Evolutionary conservation across 768 basidiomycete genomes (phyloP), one percentile per base, ranked within the genome.

Genomic region (Sarcomyxa edulis): DNA sequence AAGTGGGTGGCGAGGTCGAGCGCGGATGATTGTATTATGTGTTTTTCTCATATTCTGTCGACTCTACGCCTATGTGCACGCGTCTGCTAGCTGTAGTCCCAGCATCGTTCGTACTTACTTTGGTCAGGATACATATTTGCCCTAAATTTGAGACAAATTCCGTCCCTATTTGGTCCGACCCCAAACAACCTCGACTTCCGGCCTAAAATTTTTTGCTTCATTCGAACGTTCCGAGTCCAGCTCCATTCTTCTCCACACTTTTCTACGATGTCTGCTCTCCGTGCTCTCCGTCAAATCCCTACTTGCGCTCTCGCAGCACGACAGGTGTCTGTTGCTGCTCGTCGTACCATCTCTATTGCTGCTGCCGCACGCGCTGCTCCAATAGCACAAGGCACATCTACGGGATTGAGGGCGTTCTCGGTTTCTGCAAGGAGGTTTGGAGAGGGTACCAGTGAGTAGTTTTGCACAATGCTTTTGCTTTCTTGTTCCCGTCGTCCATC

Each of bases 221-320:
- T 25, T 21, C 35, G 24, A 9, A 22, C n/a, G 20, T 23, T 21
- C 8, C 11, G 15, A 14, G 9, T 37, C 24, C 20, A 11, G 7
- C 24, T 37, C 22, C 35, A n/a, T 25, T 26, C 11, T 39, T 33
- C 37, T 20, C 34, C n/a, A 36, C 43, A 32, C 32, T 39, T 24
- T 15, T 41, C 37, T 22, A 53, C 40, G 42, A 84, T 85, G 83
- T 83, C 81, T 60, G 67, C 74, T 38, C 46, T 78, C 35, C 78
- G 80, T 58, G 61, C 67, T 48, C 68, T 84, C 42, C 76, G 81
- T 53, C 76, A 77, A 45, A 56, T 77, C 7, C 71, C 74, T 7
- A 60, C 66, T 45, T 62, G 73, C 45, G 43, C 65, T n/a, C 31
- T 53, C 20, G 37, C 54, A 20, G 40, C 51, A 21, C 53, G 64